A percentile compares a stretch with the other conserved stretches of the same genome.
Evolutionary conservation across 1,139 yeast genomes (phyloP).

Genomic region (Taphrina deformans): DNA sequence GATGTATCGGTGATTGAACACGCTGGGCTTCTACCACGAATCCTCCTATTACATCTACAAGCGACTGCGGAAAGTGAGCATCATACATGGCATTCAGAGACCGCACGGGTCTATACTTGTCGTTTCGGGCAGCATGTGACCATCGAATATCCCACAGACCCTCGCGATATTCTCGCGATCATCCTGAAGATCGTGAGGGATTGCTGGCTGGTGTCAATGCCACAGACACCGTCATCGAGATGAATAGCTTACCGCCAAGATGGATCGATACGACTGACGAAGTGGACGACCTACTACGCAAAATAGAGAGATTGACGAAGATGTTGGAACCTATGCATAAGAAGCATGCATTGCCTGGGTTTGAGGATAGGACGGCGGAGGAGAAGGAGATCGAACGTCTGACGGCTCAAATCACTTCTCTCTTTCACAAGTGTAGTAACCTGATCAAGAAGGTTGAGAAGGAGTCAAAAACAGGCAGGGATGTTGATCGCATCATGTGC

Average conservation of each 20-base stretch:
- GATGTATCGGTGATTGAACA: too few species aligned
- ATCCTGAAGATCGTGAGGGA: slow-evolving; percentile 58
- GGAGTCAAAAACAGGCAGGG: slow-evolving; percentile 50
- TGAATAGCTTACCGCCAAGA: slow-evolving; percentile 65
- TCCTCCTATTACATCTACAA: neutral
- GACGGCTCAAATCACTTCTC: slow-evolving; percentile 65
- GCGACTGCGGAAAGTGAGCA: neutral
- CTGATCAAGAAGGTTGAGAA: slow-evolving; percentile 66
- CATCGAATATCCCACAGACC: slow-evolving; percentile 45
- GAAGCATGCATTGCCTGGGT: slow-evolving; percentile 81
- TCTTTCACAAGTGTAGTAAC: slow-evolving; percentile 74
- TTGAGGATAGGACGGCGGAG: slow-evolving; percentile 68
- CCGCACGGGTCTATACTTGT: slow-evolving; percentile 50
- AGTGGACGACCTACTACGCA: slow-evolving; percentile 61
- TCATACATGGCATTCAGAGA: slow-evolving; percentile 43
- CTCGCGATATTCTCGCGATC: slow-evolving; percentile 34
- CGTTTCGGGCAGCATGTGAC: slow-evolving; percentile 51
- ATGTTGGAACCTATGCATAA: slow-evolving; percentile 70
- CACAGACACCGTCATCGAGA: slow-evolving; percentile 51
- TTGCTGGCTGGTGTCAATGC: slow-evolving; percentile 48
- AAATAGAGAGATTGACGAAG: slow-evolving; percentile 47
- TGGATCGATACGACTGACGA: slow-evolving; percentile 73
- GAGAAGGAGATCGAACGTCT: slow-evolving; percentile 64
- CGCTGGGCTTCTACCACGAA: too few species aligned
- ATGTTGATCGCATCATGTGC: slow-evolving; percentile 61